phyloP scores from a whole-genome alignment of 169 alveolate genomes.

The Plasmodium berghei region DNA sequence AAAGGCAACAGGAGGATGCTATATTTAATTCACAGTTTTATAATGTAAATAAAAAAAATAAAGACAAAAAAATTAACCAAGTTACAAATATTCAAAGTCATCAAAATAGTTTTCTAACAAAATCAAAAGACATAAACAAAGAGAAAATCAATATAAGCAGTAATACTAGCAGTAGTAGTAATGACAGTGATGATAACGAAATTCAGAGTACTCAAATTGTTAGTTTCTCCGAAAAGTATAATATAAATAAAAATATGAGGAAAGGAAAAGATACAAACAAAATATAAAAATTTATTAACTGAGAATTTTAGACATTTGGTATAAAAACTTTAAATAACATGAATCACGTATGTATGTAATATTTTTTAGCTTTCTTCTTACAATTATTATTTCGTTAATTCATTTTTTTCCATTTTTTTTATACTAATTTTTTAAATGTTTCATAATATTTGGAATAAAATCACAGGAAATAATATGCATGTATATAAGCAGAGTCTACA shows the following conservation, averaged over 20 bases:
- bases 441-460: no score
- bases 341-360: no score
- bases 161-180: not conserved
- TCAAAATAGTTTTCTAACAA: not conserved
- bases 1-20: constrained; percentile 36
- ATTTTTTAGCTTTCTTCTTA: no score
- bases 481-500: not conserved
- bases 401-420: no score
- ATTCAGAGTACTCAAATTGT: constrained; percentile 31
- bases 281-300: no score
- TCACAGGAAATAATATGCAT: not conserved
- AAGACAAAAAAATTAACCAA: not conserved
- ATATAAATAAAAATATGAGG: constrained; percentile 12
- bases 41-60: constrained; percentile 30
- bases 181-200: constrained; percentile 8
- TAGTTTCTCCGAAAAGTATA: constrained; percentile 29
- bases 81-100: no score
- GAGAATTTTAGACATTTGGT: no score
- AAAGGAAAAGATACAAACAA: not conserved
- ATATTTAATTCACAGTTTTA: constrained; percentile 49
- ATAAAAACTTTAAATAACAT: no score
- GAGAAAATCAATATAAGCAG: constrained; percentile 8
- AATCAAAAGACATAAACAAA: not conserved
- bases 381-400: no score
- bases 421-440: no score